Conservation (phyloP, 1,139 yeast species). For the Saccharomyces hybrid region DNA sequence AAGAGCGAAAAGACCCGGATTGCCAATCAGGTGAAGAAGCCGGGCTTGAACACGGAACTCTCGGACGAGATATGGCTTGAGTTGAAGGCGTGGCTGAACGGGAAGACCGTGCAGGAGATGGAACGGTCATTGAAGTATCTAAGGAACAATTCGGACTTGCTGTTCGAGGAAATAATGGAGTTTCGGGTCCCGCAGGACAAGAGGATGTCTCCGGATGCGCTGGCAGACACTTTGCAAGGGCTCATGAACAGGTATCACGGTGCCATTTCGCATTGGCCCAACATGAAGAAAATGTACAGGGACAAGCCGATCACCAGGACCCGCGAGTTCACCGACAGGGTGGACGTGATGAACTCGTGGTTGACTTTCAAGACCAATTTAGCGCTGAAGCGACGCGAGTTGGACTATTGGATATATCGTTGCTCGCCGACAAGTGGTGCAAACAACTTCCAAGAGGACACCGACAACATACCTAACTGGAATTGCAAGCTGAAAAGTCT, state of each 20-base stretch:
- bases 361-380: conserved; percentile 63
- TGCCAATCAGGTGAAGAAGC: conserved; percentile 34
- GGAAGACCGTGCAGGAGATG: conserved; percentile 77
- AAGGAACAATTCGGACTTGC: conserved; percentile 61
- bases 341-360: conserved; percentile 82
- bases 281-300: conserved; percentile 62
- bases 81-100: conserved; percentile 69
- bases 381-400: conserved; percentile 43
- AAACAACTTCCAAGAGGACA: conserved; percentile 51
- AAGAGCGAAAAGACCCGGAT: conserved; percentile 79
- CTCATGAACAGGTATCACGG: conserved; percentile 55
- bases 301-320: conserved; percentile 66
- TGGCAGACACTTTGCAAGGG: conserved; percentile 7
- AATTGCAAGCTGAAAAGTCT: conserved; percentile 45
- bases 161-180: conserved; percentile 57
- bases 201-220: not conserved
- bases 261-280: conserved; percentile 72
- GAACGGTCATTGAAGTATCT: conserved; percentile 57
- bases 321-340: conserved; percentile 52
- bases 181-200: conserved; percentile 5
- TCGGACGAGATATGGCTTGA: conserved; percentile 64
- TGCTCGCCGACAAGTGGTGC: conserved; percentile 39
- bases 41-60: conserved; percentile 45
- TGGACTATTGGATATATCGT: conserved; percentile 47
- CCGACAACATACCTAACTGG: conserved; percentile 17